Evolutionary conservation across 2,329 filamentous ascomycete genomes (phyloP).

Genomic region (Dryadomyces quercivorus): DNA sequence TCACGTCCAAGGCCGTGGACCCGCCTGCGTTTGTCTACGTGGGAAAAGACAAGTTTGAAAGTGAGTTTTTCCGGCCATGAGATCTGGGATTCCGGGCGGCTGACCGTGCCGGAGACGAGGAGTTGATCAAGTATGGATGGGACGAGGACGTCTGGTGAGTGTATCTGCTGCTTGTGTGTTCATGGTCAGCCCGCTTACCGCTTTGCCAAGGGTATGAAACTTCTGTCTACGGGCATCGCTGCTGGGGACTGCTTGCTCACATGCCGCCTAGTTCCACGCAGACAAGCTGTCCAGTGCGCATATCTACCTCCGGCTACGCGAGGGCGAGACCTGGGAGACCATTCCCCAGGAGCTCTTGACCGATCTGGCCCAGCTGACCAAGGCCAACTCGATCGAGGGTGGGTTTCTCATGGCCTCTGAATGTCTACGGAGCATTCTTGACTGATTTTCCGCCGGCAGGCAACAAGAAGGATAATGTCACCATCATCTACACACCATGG

Average conservation of each 20-base stretch:
- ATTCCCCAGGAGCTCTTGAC: constrained; percentile 63
- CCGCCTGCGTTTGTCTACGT: constrained; percentile 87
- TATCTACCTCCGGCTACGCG: constrained; percentile 77
- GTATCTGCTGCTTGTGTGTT: not conserved
- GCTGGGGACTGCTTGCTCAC: not conserved
- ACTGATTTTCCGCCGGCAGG: constrained; percentile 33
- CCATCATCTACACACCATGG: constrained; percentile 93
- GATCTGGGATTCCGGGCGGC: not conserved
- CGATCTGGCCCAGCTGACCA: constrained; percentile 94
- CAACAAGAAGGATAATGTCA: constrained; percentile 98
- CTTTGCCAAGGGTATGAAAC: constrained; percentile 18
- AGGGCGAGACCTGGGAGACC: constrained; percentile 71
- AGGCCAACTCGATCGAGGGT: constrained; percentile 98
- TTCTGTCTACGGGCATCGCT: not conserved
- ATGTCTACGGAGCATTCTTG: not conserved
- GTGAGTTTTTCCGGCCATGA: constrained; percentile 30
- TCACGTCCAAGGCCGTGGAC: constrained; percentile 71
- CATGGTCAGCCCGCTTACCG: not conserved
- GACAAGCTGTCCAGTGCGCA: constrained; percentile 96
- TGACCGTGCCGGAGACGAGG: constrained; percentile 61
- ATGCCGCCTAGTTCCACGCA: constrained; percentile 64
- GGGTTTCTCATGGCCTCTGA: constrained; percentile 2
- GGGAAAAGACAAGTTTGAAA: constrained; percentile 98
- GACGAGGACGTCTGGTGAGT: constrained; percentile 88
- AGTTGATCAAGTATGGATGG: constrained; percentile 86